Evolutionary conservation across 148 eudicot genomes (phyloP).

Genomic region (Vaccinium vitisidaea): DNA sequence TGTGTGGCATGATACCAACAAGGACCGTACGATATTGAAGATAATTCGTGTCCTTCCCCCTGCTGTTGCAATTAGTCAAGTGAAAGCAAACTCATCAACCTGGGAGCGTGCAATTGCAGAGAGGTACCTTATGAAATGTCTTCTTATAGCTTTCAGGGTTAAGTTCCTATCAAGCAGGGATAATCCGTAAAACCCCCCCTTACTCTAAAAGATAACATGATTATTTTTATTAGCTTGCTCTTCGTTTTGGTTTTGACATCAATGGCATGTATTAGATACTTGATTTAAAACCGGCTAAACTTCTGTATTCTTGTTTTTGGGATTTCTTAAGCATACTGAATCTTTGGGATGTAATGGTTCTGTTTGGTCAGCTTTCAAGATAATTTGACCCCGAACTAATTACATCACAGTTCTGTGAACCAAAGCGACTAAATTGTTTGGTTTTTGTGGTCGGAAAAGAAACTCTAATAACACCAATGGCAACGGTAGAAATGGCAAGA

Average conservation of each 20-base stretch:
- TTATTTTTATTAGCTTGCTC: background rate
- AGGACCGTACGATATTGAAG: constrained; percentile 79
- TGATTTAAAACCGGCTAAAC: background rate
- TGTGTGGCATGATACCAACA: constrained; percentile 83
- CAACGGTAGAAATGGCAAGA: background rate
- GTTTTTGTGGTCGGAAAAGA: background rate
- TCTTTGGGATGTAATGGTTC: background rate
- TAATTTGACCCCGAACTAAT: background rate
- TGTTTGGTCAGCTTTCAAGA: background rate
- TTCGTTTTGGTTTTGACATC: background rate
- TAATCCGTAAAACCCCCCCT: background rate
- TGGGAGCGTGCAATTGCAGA: constrained; percentile 99
- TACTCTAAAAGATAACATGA: background rate
- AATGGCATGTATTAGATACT: background rate
- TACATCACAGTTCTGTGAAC: background rate
- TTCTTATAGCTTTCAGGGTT: background rate
- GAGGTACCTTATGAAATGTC: constrained; percentile 47
- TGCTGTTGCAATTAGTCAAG: constrained; percentile 67
- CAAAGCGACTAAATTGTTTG: background rate
- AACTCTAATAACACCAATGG: background rate
- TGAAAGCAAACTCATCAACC: constrained; percentile 68
- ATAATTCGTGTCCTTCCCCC: constrained; percentile 95
- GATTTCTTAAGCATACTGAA: background rate
- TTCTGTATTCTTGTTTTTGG: background rate
- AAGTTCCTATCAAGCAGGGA: background rate